These are phyloP conservation scores for Miscanthus sacchariflorus DNA, from an alignment of 202 grass and related monocot genomes.

Conservation along the genomic window DNA sequence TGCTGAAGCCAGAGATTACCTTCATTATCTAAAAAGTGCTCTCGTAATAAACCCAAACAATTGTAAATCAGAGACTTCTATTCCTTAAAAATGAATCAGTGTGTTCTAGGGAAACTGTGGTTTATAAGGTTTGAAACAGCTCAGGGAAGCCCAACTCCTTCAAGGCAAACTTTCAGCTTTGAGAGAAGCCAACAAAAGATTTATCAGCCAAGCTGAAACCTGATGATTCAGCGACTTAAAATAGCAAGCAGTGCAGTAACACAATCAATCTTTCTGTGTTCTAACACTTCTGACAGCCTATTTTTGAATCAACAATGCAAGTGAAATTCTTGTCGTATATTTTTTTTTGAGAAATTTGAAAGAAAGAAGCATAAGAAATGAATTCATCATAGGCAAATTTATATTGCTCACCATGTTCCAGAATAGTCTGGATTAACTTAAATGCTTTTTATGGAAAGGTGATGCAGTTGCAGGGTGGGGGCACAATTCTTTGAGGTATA, in stretches of 20 bases:
- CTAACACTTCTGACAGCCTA: not conserved
- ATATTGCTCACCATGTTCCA: not conserved
- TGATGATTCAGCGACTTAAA: not conserved
- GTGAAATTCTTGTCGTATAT: not conserved
- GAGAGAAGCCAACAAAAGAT: not conserved
- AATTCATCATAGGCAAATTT: not conserved
- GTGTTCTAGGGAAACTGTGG: not conserved
- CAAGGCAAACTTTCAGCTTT: conserved; percentile 18
- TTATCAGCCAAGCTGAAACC: conserved; percentile 20
- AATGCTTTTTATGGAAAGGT: not conserved
- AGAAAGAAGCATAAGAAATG: not conserved
- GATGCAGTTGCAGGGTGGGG: not conserved
- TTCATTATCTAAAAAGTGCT: not conserved
- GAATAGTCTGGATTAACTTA: conserved; percentile 8
- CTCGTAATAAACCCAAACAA: not conserved
- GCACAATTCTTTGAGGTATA: not conserved
- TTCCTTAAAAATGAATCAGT: not conserved
- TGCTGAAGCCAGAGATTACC: not conserved
- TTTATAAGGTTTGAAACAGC: not conserved
- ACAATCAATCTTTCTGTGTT: not conserved
- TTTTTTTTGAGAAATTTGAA: conserved; percentile 17
- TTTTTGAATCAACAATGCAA: not conserved
- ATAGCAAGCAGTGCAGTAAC: conserved; percentile 17
- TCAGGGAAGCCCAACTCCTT: not conserved
- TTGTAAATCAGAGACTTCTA: not conserved